Evolutionary conservation across 2,329 filamentous ascomycete species (phyloP).

Genomic region (Neopestalotiopsis sp.): DNA sequence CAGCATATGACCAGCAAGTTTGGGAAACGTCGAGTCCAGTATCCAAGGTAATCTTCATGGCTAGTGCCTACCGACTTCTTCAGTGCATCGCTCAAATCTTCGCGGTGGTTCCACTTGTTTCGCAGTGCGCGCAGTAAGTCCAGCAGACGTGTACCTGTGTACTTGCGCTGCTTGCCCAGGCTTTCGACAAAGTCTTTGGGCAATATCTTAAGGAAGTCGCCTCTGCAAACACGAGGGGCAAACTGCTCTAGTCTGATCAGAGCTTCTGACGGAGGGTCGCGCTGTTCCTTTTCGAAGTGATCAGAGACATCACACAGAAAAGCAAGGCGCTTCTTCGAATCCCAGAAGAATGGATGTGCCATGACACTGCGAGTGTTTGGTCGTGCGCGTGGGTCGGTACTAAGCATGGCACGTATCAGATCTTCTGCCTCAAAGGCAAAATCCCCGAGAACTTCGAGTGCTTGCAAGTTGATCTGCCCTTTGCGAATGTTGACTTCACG

Average conservation of each 20-base stretch:
- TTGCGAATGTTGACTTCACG: constrained; percentile 97
- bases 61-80: constrained; percentile 73
- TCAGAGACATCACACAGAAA: constrained; percentile 98
- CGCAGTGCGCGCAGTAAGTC: constrained; percentile 87
- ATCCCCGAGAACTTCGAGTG: constrained; percentile 78
- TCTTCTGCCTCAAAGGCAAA: constrained; percentile 88
- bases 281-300: constrained; percentile 90
- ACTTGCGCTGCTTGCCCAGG: constrained; percentile 93
- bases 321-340: constrained; percentile 81
- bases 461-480: constrained; percentile 75
- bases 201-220: constrained; percentile 79
- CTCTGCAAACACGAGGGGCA: constrained; percentile 60
- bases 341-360: constrained; percentile 97
- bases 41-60: constrained; percentile 81
- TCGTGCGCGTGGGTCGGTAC: constrained; percentile 65
- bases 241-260: constrained; percentile 65
- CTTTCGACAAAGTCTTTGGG: constrained; percentile 86
- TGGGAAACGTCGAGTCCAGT: constrained; percentile 84
- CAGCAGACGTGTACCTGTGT: constrained; percentile 81
- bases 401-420: constrained; percentile 82
- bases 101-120: constrained; percentile 98
- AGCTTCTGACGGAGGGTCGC: constrained; percentile 77
- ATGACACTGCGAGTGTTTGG: constrained; percentile 43
- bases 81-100: constrained; percentile 87
- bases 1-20: constrained; percentile 80